phyloP scores from a whole-genome alignment of 306 rosid species.

The Cicer judaicum region DNA sequence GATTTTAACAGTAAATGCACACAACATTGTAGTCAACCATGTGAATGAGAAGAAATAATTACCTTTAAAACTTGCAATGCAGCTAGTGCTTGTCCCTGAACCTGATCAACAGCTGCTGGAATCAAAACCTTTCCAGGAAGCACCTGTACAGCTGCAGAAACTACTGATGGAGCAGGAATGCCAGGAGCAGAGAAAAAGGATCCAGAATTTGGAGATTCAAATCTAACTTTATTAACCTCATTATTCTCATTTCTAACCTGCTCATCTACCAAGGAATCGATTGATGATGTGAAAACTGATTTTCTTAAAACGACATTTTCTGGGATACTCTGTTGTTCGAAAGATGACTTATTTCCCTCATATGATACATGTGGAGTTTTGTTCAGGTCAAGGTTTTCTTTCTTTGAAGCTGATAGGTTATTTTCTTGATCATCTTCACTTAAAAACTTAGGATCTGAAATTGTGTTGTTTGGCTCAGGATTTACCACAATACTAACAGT shows the following conservation, averaged over 20 bases:
- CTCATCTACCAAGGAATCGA: conserved; percentile 50
- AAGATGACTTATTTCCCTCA: conserved; percentile 54
- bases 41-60: conserved; percentile 30
- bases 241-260: conserved; percentile 45
- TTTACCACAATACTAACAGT: conserved; percentile 43
- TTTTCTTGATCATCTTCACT: conserved; percentile 49
- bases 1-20: conserved; percentile 29
- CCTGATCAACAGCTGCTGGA: conserved; percentile 95
- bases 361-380: conserved; percentile 51
- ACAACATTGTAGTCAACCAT: conserved; percentile 3
- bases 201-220: conserved; percentile 63
- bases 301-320: conserved; percentile 49
- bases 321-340: conserved; percentile 50
- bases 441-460: conserved; percentile 49
- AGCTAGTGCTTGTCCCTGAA: conserved; percentile 93
- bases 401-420: conserved; percentile 46
- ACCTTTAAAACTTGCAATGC: conserved; percentile 97
- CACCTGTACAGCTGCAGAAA: conserved; percentile 74
- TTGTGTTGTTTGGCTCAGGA: conserved; percentile 50
- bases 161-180: conserved; percentile 91
- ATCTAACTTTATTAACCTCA: conserved; percentile 51
- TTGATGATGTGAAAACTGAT: conserved; percentile 44
- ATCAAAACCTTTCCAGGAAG: conserved; percentile 91
- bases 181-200: conserved; percentile 83
- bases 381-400: conserved; percentile 52